Evolutionary conservation across 306 rosid species (phyloP).

Genomic region (Cucurbita pepo): DNA sequence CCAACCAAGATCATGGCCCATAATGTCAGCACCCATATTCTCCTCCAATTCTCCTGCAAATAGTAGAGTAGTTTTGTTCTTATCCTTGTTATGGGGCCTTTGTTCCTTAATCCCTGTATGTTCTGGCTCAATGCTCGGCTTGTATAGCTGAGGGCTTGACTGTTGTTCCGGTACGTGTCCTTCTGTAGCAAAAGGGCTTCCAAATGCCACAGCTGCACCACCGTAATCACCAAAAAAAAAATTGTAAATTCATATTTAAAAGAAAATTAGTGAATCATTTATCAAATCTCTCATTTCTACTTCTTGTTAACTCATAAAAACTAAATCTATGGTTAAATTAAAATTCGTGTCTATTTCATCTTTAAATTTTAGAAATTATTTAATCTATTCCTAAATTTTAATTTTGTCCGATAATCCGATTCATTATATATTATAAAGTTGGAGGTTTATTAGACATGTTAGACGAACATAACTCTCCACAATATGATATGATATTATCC

Average conservation of each 20-base stretch:
- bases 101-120: slow-evolving; percentile 71
- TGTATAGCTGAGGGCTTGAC: slow-evolving; percentile 95
- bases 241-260: slow-evolving; percentile 10
- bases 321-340: too few species aligned
- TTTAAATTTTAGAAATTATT: too few species aligned
- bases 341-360: too few species aligned
- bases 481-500: too few species aligned
- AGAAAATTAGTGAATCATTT: neutral
- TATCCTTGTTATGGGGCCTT: slow-evolving; percentile 52
- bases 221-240: slow-evolving; percentile 3
- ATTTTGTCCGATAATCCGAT: too few species aligned
- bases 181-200: slow-evolving; percentile 87
- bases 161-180: slow-evolving; percentile 89
- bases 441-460: too few species aligned
- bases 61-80: slow-evolving; percentile 52
- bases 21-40: slow-evolving; percentile 69
- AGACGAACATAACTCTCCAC: too few species aligned
- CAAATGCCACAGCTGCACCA: slow-evolving; percentile 83
- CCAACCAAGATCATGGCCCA: slow-evolving; percentile 67
- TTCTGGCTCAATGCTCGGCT: slow-evolving; percentile 99
- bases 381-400: too few species aligned
- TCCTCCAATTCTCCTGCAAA: slow-evolving; percentile 87
- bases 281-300: neutral
- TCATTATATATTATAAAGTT: too few species aligned
- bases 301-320: too few species aligned